These are phyloP conservation scores for Ganoderma resinaceum DNA, from an alignment of 1,284 basidiomycete genomes.

Conservation along the genomic window DNA sequence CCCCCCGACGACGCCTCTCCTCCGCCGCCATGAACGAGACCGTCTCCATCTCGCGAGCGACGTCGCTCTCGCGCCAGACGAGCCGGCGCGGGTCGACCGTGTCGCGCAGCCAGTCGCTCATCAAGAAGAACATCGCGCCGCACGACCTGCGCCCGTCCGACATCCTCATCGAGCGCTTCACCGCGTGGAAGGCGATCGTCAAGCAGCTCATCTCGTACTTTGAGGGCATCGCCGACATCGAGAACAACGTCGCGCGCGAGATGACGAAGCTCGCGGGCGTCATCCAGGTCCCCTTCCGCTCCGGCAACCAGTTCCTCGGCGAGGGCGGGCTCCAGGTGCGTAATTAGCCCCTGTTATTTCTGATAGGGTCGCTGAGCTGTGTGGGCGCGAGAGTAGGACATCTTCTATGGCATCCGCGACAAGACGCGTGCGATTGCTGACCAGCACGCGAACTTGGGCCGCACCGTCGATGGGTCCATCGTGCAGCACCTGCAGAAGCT, in stretches of 20 bases:
- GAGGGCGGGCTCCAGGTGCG: constrained; percentile 78
- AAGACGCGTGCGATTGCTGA: constrained; percentile 95
- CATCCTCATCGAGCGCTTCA: constrained; percentile 95
- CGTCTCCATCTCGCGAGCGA: constrained; percentile 68
- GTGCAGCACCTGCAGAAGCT: constrained; percentile 98
- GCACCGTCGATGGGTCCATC: constrained; percentile 96
- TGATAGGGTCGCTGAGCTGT: no score
- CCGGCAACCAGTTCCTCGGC: constrained; percentile 95
- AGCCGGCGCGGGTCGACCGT: constrained; percentile 69
- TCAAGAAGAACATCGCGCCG: constrained; percentile 89
- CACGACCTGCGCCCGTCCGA: constrained; percentile 95
- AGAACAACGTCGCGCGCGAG: constrained; percentile 95
- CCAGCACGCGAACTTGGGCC: constrained; percentile 95
- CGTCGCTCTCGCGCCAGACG: constrained; percentile 71
- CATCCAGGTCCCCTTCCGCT: constrained; percentile 96
- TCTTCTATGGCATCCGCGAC: constrained; percentile 94
- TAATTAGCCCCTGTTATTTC: not conserved
- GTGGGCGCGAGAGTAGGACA: constrained; percentile 65
- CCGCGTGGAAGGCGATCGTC: constrained; percentile 94
- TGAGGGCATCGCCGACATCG: constrained; percentile 93
- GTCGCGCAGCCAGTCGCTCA: constrained; percentile 82
- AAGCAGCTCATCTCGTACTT: constrained; percentile 93
- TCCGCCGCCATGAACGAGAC: constrained; percentile 47
- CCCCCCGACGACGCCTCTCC: constrained; percentile 3
- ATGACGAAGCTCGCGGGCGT: constrained; percentile 96